These are phyloP conservation scores for Asterella californica DNA, from an alignment of 225 moss, liverwort and hornwort species.

Conservation along the genomic window DNA sequence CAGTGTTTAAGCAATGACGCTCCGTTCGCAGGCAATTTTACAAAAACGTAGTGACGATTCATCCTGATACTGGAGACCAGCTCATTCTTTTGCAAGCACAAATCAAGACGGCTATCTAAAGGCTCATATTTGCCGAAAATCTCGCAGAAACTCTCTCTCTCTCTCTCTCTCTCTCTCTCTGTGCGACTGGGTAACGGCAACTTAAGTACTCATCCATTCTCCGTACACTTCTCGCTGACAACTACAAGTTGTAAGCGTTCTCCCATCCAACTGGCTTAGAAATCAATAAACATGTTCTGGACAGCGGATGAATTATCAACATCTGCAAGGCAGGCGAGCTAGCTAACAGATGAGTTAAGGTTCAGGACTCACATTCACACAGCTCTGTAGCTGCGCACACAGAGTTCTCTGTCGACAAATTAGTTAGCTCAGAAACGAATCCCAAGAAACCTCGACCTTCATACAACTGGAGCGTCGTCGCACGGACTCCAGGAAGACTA, in stretches of 20 bases:
- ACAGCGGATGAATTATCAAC: not conserved
- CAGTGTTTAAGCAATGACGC: too few species aligned
- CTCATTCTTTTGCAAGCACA: too few species aligned
- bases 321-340: not conserved
- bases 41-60: too few species aligned
- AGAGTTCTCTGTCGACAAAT: not conserved
- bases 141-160: not conserved
- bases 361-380: not conserved
- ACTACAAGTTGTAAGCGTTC: not conserved
- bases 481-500: not conserved
- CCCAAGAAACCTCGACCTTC: constrained; percentile 3
- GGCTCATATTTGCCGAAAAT: not conserved
- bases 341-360: not conserved
- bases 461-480: not conserved
- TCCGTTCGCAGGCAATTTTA: too few species aligned
- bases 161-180: not conserved
- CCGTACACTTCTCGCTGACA: not conserved
- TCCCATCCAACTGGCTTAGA: not conserved
- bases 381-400: not conserved
- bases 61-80: too few species aligned
- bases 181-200: not conserved
- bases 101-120: not conserved
- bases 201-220: not conserved
- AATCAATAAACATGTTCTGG: not conserved
- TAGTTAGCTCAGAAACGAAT: not conserved